These are phyloP conservation scores for Wickerhamomyces sp. DNA, from an alignment of 1,139 yeast species.

Conservation along the genomic window DNA sequence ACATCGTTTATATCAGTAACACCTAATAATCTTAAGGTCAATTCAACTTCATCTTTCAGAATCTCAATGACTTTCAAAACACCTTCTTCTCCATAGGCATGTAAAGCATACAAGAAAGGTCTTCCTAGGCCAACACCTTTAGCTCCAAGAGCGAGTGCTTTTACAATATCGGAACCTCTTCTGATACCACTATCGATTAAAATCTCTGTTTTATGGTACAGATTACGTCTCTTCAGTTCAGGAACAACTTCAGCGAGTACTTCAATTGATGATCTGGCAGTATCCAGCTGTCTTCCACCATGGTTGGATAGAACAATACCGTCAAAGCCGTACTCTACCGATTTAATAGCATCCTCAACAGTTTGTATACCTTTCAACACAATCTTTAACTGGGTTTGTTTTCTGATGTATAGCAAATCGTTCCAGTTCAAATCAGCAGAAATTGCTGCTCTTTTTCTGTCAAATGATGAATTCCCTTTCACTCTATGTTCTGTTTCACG, in stretches of 20 bases:
- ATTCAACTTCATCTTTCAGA: constrained; percentile 48
- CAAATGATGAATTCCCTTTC: constrained; percentile 28
- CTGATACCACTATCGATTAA: constrained; percentile 62
- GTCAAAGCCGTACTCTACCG: constrained; percentile 45
- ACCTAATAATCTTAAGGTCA: constrained; percentile 56
- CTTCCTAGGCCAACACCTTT: constrained; percentile 64
- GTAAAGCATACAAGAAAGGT: constrained; percentile 56
- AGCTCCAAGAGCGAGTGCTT: constrained; percentile 65
- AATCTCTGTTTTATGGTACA: constrained; percentile 40
- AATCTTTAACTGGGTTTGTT: constrained; percentile 47
- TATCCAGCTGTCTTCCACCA: constrained; percentile 62
- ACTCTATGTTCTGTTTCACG: constrained; percentile 38
- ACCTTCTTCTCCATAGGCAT: constrained; percentile 55
- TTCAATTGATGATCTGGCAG: constrained; percentile 52
- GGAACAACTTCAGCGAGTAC: constrained; percentile 50
- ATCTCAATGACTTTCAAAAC: constrained; percentile 48
- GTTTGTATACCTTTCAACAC: constrained; percentile 54
- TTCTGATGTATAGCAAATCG: constrained; percentile 32
- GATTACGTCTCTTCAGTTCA: constrained; percentile 38
- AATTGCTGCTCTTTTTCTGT: constrained; percentile 11
- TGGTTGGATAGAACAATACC: constrained; percentile 58
- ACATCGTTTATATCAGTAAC: constrained; percentile 43
- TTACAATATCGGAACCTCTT: constrained; percentile 60
- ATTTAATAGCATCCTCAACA: constrained; percentile 49
- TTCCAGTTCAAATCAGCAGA: constrained; percentile 30